Evolutionary conservation across 768 basidiomycete species (phyloP).

Genomic region (Chalciporus pseudorubinellus): DNA sequence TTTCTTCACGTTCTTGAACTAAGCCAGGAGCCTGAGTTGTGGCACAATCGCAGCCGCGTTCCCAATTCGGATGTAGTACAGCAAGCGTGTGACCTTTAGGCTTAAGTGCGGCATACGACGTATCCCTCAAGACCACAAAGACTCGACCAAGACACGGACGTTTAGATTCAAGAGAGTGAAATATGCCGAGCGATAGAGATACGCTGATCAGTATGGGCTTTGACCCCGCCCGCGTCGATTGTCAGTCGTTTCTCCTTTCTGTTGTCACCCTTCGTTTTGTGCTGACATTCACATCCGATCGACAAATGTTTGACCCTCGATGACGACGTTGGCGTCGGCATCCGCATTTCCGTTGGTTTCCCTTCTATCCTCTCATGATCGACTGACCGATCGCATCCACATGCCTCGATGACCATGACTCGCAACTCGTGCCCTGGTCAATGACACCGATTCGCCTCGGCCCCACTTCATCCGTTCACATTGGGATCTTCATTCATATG

Average conservation of each 20-base stretch:
- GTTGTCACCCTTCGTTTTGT: background rate
- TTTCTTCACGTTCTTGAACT: too few relatives aligned
- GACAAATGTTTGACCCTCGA: background rate
- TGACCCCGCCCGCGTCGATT: constrained; percentile 78
- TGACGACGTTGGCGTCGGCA: too few relatives aligned
- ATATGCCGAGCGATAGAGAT: constrained; percentile 61
- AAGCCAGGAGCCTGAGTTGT: too few relatives aligned
- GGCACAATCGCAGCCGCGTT: too few relatives aligned
- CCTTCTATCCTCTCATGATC: background rate
- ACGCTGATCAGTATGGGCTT: constrained; percentile 86
- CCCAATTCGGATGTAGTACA: too few relatives aligned
- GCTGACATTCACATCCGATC: background rate
- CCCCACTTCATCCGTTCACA: too few relatives aligned
- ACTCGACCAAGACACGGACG: background rate
- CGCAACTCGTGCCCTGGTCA: too few relatives aligned
- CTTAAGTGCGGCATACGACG: too few relatives aligned
- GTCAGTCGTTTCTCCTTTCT: constrained; percentile 45
- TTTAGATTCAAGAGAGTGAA: background rate
- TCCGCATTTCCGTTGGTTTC: background rate
- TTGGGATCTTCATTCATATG: too few relatives aligned
- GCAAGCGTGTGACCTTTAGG: background rate
- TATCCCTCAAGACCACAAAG: background rate
- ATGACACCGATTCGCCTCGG: too few relatives aligned
- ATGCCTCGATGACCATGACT: background rate
- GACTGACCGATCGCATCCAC: background rate